Conservation (phyloP, 2,329 filamentous ascomycete genomes). For the Stagonosporopsis rhizophila region DNA sequence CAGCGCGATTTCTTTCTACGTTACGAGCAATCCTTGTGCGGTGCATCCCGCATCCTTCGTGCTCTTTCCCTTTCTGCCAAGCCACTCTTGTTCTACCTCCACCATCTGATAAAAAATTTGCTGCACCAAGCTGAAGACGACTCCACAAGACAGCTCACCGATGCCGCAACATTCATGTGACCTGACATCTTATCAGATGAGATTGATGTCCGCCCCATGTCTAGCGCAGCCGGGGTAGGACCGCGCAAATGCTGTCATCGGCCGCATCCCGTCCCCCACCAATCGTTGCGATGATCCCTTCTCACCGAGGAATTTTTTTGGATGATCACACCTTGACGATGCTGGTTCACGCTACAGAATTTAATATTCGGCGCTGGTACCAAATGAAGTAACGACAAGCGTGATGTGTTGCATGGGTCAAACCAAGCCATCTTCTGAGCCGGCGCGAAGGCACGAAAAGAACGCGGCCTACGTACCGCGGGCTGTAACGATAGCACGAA, state of each 20-base stretch:
- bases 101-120: constrained; percentile 37
- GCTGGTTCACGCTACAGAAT: constrained; percentile 12
- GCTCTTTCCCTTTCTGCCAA: constrained; percentile 19
- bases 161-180: constrained; percentile 19
- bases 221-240: constrained; percentile 10
- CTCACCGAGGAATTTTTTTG: constrained; percentile 16
- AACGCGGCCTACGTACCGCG: constrained; percentile 14
- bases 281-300: constrained; percentile 25
- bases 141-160: constrained; percentile 18
- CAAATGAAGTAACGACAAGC: constrained; percentile 23
- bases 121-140: constrained; percentile 4
- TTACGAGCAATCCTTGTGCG: neutral
- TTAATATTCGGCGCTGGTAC: constrained; percentile 25
- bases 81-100: constrained; percentile 5
- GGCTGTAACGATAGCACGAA: constrained; percentile 13
- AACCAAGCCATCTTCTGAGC: constrained; percentile 15
- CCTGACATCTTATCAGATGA: constrained; percentile 40
- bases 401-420: constrained; percentile 14
- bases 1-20: neutral
- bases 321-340: constrained; percentile 18
- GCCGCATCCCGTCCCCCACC: constrained; percentile 11
- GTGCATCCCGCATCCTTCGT: constrained; percentile 20
- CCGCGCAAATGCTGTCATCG: constrained; percentile 25
- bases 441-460: constrained; percentile 13
- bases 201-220: constrained; percentile 23